Evolutionary conservation across 2,329 filamentous ascomycete species (phyloP).

Genomic region (Sporothrix luriei): DNA sequence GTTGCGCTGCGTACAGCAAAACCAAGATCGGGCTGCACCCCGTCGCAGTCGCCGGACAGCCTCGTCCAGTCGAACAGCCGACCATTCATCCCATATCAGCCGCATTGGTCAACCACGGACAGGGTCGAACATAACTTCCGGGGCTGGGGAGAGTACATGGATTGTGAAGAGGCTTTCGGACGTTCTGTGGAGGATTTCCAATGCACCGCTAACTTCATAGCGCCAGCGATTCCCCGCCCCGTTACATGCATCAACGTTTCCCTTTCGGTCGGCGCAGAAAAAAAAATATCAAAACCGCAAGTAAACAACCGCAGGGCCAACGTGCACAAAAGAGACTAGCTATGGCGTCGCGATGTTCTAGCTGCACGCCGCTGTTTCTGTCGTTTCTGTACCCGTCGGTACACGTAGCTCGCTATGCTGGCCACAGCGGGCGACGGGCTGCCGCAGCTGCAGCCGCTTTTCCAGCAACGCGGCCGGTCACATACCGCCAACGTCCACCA

Average conservation of each 20-base stretch:
- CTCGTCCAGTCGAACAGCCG: not conserved
- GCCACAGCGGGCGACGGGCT: slow-evolving; percentile 14
- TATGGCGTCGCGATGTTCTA: slow-evolving; percentile 50
- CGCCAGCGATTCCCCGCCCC: not conserved
- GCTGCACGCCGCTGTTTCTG: slow-evolving; percentile 46
- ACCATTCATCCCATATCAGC: slow-evolving; percentile 6
- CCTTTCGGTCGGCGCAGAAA: slow-evolving; percentile 12
- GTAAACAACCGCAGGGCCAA: not conserved
- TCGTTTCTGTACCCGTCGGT: slow-evolving; percentile 56
- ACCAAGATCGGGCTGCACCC: not conserved
- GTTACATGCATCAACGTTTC: not conserved
- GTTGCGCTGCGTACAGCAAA: not conserved
- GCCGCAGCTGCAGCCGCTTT: slow-evolving; percentile 37
- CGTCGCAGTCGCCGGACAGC: not conserved
- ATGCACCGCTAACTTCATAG: slow-evolving; percentile 29
- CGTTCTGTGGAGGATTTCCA: not conserved
- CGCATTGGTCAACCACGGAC: slow-evolving; percentile 23
- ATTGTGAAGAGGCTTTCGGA: not conserved
- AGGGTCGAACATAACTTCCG: slow-evolving; percentile 8
- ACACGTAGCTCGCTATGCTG: slow-evolving; percentile 14
- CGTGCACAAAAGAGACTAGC: not conserved
- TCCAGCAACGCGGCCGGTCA: slow-evolving; percentile 32
- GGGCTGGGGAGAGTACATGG: not conserved
- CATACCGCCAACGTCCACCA: slow-evolving; percentile 27
- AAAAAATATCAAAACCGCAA: slow-evolving; percentile 24